Conservation (phyloP, 345 rosid species). For the Heritiera littoralis region DNA sequence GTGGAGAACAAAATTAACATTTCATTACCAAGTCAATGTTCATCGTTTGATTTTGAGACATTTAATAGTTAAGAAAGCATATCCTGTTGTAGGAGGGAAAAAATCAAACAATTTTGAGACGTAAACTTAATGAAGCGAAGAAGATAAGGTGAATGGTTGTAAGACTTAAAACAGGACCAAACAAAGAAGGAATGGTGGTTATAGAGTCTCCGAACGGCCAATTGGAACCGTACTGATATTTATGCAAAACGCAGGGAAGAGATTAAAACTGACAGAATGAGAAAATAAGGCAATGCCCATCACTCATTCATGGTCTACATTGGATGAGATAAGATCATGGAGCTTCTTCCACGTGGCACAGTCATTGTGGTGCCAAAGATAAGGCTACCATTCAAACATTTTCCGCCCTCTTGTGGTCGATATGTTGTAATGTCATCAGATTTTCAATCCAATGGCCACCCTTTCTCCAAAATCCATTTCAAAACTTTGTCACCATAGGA, state of each 20-base stretch:
- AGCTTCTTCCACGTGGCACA: constrained; percentile 19
- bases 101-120: neutral
- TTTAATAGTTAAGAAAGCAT: neutral
- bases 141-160: neutral
- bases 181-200: neutral
- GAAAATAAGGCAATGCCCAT: neutral
- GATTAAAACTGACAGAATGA: neutral
- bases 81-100: neutral
- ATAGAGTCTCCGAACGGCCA: neutral
- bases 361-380: constrained; percentile 13
- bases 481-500: constrained; percentile 32
- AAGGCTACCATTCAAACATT: constrained; percentile 19
- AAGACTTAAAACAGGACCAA: neutral
- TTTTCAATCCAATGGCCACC: constrained; percentile 38
- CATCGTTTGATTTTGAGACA: too few species aligned
- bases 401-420: constrained; percentile 16
- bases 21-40: too few species aligned
- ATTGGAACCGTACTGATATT: neutral
- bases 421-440: neutral
- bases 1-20: neutral
- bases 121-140: neutral
- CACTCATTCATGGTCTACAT: constrained; percentile 2
- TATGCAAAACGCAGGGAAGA: neutral
- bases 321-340: constrained; percentile 15
- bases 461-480: constrained; percentile 12